Evolutionary conservation across 495 filamentous ascomycete species (phyloP).

Genomic region (Penicillium crystallinum): DNA sequence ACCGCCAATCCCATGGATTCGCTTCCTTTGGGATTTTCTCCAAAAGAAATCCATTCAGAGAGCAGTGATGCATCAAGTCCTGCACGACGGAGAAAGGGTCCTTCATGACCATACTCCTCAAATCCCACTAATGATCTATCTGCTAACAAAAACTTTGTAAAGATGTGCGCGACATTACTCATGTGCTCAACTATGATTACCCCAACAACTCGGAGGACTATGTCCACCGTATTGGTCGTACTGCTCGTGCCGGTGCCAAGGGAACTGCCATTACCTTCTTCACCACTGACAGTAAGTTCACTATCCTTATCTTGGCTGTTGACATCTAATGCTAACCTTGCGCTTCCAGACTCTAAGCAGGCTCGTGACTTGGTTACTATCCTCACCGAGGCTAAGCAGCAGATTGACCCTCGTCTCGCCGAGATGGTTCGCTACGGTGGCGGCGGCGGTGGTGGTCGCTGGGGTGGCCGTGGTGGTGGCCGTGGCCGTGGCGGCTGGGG

Average conservation of each 20-base stretch:
- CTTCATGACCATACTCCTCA: slow-evolving; percentile 46
- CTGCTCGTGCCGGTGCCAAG: slow-evolving; percentile 83
- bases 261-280: slow-evolving; percentile 92
- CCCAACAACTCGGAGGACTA: slow-evolving; percentile 99
- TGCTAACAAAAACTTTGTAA: slow-evolving; percentile 83
- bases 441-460: slow-evolving; percentile 68
- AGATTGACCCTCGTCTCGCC: slow-evolving; percentile 89
- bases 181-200: slow-evolving; percentile 99
- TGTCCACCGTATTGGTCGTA: slow-evolving; percentile 93
- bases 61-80: slow-evolving; percentile 68
- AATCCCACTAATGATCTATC: slow-evolving; percentile 40
- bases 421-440: slow-evolving; percentile 95
- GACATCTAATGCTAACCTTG: slow-evolving; percentile 28
- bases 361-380: slow-evolving; percentile 92
- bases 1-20: slow-evolving; percentile 50
- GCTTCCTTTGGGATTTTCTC: slow-evolving; percentile 48
- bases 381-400: slow-evolving; percentile 94
- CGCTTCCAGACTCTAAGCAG: slow-evolving; percentile 76
- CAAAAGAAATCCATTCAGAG: slow-evolving; percentile 56
- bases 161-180: slow-evolving; percentile 99
- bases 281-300: slow-evolving; percentile 90
- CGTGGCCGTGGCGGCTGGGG: slow-evolving; percentile 59
- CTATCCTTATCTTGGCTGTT: not conserved
- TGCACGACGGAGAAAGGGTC: slow-evolving; percentile 57
- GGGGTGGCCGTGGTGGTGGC: slow-evolving; percentile 57